Conservation (phyloP, 2,329 filamentous ascomycete genomes). For the Ophiostoma tasmaniense region DNA sequence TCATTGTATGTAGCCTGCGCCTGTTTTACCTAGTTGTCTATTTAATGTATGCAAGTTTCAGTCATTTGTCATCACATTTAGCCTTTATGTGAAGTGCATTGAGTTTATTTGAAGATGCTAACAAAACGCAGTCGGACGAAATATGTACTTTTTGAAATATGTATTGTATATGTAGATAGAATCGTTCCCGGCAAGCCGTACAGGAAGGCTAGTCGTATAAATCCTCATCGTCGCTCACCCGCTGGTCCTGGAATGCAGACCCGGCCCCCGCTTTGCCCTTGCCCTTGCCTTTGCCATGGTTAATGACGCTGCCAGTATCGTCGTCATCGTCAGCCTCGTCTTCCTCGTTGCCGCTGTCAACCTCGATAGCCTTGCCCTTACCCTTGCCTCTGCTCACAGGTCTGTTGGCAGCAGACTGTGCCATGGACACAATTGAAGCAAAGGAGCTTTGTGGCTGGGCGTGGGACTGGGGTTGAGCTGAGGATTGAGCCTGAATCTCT, state of each 20-base stretch:
- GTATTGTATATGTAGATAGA: background rate
- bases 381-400: slow-evolving; percentile 1
- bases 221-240: slow-evolving; percentile 49
- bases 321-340: slow-evolving; percentile 29
- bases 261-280: slow-evolving; percentile 40
- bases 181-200: background rate
- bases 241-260: slow-evolving; percentile 40
- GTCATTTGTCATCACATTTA: background rate
- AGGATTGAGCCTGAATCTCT: background rate
- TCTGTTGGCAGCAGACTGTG: background rate
- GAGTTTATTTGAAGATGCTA: background rate
- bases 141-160: background rate
- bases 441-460: background rate
- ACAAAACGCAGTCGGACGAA: background rate
- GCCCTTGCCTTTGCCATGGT: slow-evolving; percentile 36
- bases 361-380: background rate
- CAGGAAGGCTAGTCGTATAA: slow-evolving; percentile 36
- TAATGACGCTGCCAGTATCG: slow-evolving; percentile 29
- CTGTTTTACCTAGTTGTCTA: background rate
- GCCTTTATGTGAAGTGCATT: background rate
- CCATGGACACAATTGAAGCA: background rate
- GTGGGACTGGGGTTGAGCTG: background rate
- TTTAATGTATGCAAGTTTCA: background rate
- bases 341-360: slow-evolving; percentile 7
- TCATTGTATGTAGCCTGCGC: background rate